These are phyloP conservation scores for Trichosporon ovoides DNA, from an alignment of 1,284 basidiomycete genomes.

Conservation along the genomic window DNA sequence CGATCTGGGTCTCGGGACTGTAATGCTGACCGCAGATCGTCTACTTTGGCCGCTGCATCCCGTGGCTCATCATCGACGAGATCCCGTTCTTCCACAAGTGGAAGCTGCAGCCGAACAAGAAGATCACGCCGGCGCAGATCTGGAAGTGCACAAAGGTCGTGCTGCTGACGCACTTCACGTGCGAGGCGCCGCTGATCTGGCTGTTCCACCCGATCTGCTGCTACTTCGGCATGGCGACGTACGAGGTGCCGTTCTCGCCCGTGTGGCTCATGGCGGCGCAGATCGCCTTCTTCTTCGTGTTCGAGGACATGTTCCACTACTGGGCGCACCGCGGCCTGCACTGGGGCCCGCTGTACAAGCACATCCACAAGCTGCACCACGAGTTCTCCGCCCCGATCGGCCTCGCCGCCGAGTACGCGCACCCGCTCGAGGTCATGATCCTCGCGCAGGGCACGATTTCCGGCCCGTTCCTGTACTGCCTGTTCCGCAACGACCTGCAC, in stretches of 20 bases:
- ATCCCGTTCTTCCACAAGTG: conserved; percentile 90
- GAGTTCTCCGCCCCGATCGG: conserved; percentile 97
- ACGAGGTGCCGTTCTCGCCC: conserved; percentile 78
- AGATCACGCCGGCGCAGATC: conserved; percentile 75
- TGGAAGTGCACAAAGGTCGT: conserved; percentile 97
- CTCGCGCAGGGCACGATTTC: conserved; percentile 76
- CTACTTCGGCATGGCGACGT: conserved; percentile 81
- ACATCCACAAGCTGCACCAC: conserved; percentile 98
- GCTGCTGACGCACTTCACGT: conserved; percentile 90
- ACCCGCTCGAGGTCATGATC: conserved; percentile 89
- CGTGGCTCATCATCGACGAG: conserved; percentile 92
- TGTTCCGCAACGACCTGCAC: conserved; percentile 53
- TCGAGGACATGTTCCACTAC: conserved; percentile 87
- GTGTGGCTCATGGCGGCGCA: conserved; percentile 68
- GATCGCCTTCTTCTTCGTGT: conserved; percentile 85
- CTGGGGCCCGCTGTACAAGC: conserved; percentile 85
- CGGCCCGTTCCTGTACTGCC: conserved; percentile 77
- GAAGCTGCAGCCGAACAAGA: conserved; percentile 85
- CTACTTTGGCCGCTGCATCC: conserved; percentile 92
- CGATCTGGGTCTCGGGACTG: too few relatives aligned
- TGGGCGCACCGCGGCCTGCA: conserved; percentile 83
- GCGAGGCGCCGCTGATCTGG: conserved; percentile 94
- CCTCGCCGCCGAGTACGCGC: conserved; percentile 91
- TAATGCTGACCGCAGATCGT: conserved; percentile 59
- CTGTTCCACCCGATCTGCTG: conserved; percentile 94